These are phyloP conservation scores for Penicillium italicum DNA, from an alignment of 2,329 filamentous ascomycete genomes.

Conservation along the genomic window DNA sequence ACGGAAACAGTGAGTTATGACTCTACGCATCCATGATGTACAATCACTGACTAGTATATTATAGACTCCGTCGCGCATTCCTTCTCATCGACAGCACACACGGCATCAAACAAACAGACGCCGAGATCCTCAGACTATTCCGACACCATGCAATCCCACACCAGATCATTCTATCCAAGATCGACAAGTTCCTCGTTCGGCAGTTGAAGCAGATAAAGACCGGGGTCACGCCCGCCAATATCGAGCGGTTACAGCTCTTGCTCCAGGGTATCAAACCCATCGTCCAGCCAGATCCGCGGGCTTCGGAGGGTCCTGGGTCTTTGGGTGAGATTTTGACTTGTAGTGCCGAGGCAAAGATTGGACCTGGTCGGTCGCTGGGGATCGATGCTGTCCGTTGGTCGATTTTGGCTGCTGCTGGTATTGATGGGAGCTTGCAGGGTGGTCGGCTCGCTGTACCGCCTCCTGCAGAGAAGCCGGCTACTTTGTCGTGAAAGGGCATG, in stretches of 20 bases:
- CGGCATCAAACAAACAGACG: conserved; percentile 61
- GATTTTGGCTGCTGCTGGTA: conserved; percentile 59
- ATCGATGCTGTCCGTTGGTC: conserved; percentile 62
- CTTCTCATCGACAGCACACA: conserved; percentile 62
- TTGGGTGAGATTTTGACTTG: conserved; percentile 60
- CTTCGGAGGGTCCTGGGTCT: conserved; percentile 39
- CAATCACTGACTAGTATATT: not conserved
- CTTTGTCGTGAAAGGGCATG: not conserved
- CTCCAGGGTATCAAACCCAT: conserved; percentile 40
- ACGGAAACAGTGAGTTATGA: conserved; percentile 53
- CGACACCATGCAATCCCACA: conserved; percentile 56
- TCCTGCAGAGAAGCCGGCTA: conserved; percentile 1
- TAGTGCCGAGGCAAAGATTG: conserved; percentile 50
- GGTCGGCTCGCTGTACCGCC: conserved; percentile 7
- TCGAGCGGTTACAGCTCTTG: conserved; percentile 38
- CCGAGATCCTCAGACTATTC: conserved; percentile 55
- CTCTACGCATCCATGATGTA: not conserved
- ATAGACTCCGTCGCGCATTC: conserved; percentile 57
- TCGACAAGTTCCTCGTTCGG: conserved; percentile 53
- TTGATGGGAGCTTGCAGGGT: conserved; percentile 44
- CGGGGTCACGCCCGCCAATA: conserved; percentile 26
- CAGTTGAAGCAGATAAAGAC: conserved; percentile 31
- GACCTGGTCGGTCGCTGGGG: conserved; percentile 51
- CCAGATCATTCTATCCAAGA: conserved; percentile 65
- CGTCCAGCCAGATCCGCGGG: conserved; percentile 44